Evolutionary conservation across 257 asterid species (phyloP), one percentile per base, ranked within the genome.

Genomic region (Jaltomata sinuosa): DNA sequence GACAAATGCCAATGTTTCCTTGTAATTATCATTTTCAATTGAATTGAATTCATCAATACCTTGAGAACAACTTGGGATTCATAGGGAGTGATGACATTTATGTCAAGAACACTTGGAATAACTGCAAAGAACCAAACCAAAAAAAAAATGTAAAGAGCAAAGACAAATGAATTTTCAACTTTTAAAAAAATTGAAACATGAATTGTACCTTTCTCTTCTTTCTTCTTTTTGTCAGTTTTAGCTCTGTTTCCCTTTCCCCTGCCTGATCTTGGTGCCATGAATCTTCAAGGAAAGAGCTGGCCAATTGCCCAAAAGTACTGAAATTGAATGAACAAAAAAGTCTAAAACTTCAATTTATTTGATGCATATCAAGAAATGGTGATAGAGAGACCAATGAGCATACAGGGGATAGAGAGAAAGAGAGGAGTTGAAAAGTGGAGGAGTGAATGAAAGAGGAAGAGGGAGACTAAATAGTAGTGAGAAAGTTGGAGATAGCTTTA

Each of bases 211-310:
- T 94, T 97, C 86, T 97, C 99, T 85, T 97, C 99, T 85, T 94
- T 97, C 94, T 94, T 97, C 97, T 89, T 97, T 93, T 90, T 95
- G 52, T 97, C 98, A 69, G 90, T 79, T 90, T 90, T 97, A 25
- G 94, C 52, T 87, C 91, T 94, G 87, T 84, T 91, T 69, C 97
- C 97, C 80, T 90, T 95, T 31, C 97, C 91, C 88, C 90, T 93
- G 34, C 98, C 92, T n/a, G 99, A 92, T 93, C 93, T 95, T 38
- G 99, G 99, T 84, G 99, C 99, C 99, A 97, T 84, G 59, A 25
- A 61, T 50, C 52, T 40, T 27, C 36, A 67, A 67, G 14, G 81
- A 11, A 45, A 64, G 19, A 47, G 25, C 18, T n/a, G n/a, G n/a
- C 79, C 27, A 45, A 45, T 8, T 45, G 16, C 47, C 59, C 59